Conservation (phyloP, 1,284 basidiomycete species). For the Neolentinus lepideus region DNA sequence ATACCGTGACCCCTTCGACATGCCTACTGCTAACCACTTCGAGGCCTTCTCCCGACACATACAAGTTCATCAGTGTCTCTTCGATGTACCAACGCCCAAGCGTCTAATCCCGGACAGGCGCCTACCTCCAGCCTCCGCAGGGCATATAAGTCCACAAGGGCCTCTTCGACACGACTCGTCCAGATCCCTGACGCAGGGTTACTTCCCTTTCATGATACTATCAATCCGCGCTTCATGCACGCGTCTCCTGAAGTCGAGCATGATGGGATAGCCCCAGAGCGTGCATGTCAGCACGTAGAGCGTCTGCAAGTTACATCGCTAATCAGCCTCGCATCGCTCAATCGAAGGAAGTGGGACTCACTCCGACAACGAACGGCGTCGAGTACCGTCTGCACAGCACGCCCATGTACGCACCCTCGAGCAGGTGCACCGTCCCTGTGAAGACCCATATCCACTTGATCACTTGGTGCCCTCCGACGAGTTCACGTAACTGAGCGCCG, state of each 20-base stretch:
- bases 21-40: too few relatives aligned
- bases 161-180: too few relatives aligned
- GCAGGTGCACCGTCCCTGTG: slow-evolving; percentile 28
- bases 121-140: too few relatives aligned
- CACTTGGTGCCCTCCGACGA: slow-evolving; percentile 12
- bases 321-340: too few relatives aligned
- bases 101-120: too few relatives aligned
- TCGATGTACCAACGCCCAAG: too few relatives aligned
- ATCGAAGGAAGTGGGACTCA: slow-evolving; percentile 26
- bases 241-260: slow-evolving; percentile 41
- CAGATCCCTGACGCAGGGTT: too few relatives aligned
- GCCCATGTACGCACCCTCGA: slow-evolving; percentile 49
- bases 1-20: too few relatives aligned
- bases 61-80: too few relatives aligned
- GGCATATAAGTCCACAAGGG: too few relatives aligned
- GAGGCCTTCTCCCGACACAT: too few relatives aligned
- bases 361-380: slow-evolving; percentile 44
- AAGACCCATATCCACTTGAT: slow-evolving; percentile 24
- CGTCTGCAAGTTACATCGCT: slow-evolving; percentile 24
- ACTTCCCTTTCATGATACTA: slow-evolving; percentile 59
- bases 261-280: slow-evolving; percentile 46
- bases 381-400: slow-evolving; percentile 48
- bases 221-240: slow-evolving; percentile 64
- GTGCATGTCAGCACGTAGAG: slow-evolving; percentile 45
- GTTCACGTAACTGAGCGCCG: slow-evolving; percentile 16